Evolutionary conservation across 2,329 filamentous ascomycete species (phyloP).

Genomic region (Colletotrichum orbiculare): DNA sequence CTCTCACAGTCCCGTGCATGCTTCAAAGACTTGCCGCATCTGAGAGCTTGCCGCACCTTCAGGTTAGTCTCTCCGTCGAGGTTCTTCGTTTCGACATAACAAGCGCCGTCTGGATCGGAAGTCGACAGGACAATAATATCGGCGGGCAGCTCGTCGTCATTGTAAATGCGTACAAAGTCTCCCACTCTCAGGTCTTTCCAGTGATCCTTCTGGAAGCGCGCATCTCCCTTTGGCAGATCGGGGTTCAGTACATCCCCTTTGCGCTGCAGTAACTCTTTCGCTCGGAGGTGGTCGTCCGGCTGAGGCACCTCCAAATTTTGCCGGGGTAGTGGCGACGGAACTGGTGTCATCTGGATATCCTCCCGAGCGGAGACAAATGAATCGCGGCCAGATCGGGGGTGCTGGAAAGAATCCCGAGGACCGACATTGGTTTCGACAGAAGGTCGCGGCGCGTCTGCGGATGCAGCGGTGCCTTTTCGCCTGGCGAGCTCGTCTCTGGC

Average conservation of each 20-base stretch:
- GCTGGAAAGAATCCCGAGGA: constrained; percentile 62
- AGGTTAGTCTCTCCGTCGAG: constrained; percentile 97
- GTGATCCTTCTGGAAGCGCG: constrained; percentile 89
- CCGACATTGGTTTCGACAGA: constrained; percentile 72
- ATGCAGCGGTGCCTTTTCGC: constrained; percentile 55
- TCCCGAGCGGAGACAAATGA: constrained; percentile 68
- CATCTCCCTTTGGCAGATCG: constrained; percentile 73
- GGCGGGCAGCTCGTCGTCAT: constrained; percentile 93
- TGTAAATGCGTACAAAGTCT: constrained; percentile 96
- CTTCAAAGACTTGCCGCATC: constrained; percentile 83
- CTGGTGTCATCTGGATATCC: constrained; percentile 95
- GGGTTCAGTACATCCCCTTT: constrained; percentile 77
- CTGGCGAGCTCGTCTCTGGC: constrained; percentile 60
- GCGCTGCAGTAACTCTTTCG: constrained; percentile 54
- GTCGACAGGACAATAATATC: constrained; percentile 94
- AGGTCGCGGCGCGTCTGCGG: constrained; percentile 57
- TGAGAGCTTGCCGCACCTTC: constrained; percentile 91
- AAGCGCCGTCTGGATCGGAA: constrained; percentile 92
- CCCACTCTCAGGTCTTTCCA: constrained; percentile 98
- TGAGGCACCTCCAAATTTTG: constrained; percentile 51
- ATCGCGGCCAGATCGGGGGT: constrained; percentile 53
- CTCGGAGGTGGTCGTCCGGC: constrained; percentile 47
- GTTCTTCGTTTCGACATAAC: constrained; percentile 98
- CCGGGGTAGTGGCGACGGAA: constrained; percentile 79
- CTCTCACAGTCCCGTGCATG: constrained; percentile 94